phyloP scores from a whole-genome alignment of 768 basidiomycete species.

The Boletus huronensis region DNA sequence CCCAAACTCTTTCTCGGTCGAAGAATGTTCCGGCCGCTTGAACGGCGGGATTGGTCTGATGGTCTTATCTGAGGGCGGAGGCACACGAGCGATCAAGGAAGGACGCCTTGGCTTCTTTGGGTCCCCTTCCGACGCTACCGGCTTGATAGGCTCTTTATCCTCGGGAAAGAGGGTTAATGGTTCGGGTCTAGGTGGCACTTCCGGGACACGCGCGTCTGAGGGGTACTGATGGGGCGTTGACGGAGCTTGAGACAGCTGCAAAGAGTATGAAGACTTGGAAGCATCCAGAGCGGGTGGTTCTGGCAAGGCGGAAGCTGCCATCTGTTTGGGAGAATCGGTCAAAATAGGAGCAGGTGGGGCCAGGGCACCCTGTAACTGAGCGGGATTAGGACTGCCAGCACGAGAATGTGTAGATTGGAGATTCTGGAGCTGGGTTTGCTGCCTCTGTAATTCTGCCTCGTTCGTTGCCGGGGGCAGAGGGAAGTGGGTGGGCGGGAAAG shows the following conservation, averaged over 20 bases:
- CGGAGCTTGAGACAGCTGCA: slow-evolving; percentile 4
- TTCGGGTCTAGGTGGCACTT: not conserved
- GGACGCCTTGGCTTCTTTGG: slow-evolving; percentile 17
- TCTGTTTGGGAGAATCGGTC: slow-evolving; percentile 23
- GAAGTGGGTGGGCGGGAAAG: slow-evolving; percentile 67
- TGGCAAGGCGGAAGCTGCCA: not conserved
- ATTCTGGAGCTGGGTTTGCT: slow-evolving; percentile 24
- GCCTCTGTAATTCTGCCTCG: slow-evolving; percentile 25
- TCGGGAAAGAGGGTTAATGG: not conserved
- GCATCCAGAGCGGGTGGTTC: slow-evolving; percentile 4
- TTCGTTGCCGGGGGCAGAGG: slow-evolving; percentile 50
- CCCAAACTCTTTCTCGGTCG: slow-evolving; percentile 35
- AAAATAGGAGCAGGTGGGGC: slow-evolving; percentile 10
- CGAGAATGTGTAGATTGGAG: slow-evolving; percentile 16
- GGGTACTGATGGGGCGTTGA: slow-evolving; percentile 4
- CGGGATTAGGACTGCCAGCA: slow-evolving; percentile 14
- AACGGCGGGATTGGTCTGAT: slow-evolving; percentile 16
- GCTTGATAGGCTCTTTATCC: not conserved
- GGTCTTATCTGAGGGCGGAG: slow-evolving; percentile 15
- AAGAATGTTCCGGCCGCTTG: slow-evolving; percentile 17
- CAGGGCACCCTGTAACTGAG: not conserved
- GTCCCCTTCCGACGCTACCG: not conserved
- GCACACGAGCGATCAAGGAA: slow-evolving; percentile 21
- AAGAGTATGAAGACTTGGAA: slow-evolving; percentile 1
- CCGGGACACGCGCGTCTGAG: not conserved